Evolutionary conservation across 805 yeast species (phyloP), one percentile per base, ranked within the genome.

Genomic region (Candida insectalens): DNA sequence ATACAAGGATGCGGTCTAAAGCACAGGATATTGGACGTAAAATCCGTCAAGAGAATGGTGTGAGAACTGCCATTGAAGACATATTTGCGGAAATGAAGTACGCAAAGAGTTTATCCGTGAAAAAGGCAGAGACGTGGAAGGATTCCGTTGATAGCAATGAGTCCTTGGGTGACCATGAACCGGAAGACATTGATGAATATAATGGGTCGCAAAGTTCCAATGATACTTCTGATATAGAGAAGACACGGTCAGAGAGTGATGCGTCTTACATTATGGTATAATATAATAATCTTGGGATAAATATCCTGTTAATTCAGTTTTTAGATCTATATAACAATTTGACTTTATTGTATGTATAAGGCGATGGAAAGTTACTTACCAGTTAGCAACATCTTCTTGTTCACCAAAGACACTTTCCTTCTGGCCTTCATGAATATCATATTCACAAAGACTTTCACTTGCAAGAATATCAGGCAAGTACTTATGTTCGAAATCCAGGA

Each of bases 341-440:
- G 23, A 8, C 23, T 21, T 12, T 21, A 21, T 21, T 8, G 23
- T 21, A 8, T 12, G 23, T 21, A 7, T 8, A 12, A 21, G n/a
- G n/a, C n/a, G n/a, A n/a, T n/a, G n/a, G n/a, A n/a, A n/a, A n/a
- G n/a, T 9, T n/a, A n/a, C 28, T 28, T 31, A 89, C 98, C 98
- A 89, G 41, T 78, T 83, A 20, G 97, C 85, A 32, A 92, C 88
- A 51, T 83, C 88, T 51, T 83, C 94, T n/a, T 95, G 94, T 57
- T 89, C 98, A 2, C 97, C 96, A 53, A 89, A 88, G 9, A 87
- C 79, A 29, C 82, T 71, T 31, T 77, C 75, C 36, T 69, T 71
- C 12, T 71, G 73, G 6, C 66, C 72, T 32, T 63, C 59, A 13
- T 52, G 52, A 8, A 62, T 62, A 31, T 46, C 50, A 20, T 62